These are phyloP conservation scores for Aspergillus alliaceus DNA, from an alignment of 2,329 filamentous ascomycete species.

Conservation along the genomic window DNA sequence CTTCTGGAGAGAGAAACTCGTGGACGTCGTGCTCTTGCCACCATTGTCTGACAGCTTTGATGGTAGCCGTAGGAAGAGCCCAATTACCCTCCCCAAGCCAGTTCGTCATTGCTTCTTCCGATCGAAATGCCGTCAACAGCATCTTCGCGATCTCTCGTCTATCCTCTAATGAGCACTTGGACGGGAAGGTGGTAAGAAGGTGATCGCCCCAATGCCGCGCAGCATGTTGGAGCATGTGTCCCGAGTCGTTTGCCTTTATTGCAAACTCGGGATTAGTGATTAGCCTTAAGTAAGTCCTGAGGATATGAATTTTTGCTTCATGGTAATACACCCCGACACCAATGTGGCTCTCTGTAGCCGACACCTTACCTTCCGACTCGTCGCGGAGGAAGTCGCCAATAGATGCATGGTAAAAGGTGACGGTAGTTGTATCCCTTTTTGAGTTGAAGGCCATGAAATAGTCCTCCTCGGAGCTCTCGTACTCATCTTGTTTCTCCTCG, in stretches of 20 bases:
- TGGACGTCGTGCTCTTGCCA: not conserved
- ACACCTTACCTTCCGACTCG: constrained; percentile 14
- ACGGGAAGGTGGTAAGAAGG: not conserved
- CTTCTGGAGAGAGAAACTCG: not conserved
- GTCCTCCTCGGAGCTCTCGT: constrained; percentile 7
- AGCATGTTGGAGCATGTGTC: not conserved
- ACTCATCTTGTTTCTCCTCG: constrained; percentile 3
- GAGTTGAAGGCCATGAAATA: constrained; percentile 19
- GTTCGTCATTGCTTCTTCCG: not conserved
- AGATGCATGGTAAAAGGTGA: constrained; percentile 25
- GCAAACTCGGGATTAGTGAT: not conserved
- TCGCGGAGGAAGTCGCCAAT: constrained; percentile 24
- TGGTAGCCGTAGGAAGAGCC: not conserved
- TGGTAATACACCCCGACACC: constrained; percentile 18
- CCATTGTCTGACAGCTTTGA: not conserved
- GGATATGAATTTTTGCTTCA: constrained; percentile 10
- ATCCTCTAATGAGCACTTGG: not conserved
- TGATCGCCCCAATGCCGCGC: not conserved
- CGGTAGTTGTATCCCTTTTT: constrained; percentile 14
- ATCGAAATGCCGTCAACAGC: not conserved
- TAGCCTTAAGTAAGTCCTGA: constrained; percentile 2
- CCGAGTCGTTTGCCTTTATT: not conserved
- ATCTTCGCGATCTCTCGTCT: not conserved
- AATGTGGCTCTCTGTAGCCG: constrained; percentile 7
- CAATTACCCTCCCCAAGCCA: not conserved